Base-by-base conservation (phyloP, 768 basidiomycete genomes). In the Cubamyces lactineus region DNA sequence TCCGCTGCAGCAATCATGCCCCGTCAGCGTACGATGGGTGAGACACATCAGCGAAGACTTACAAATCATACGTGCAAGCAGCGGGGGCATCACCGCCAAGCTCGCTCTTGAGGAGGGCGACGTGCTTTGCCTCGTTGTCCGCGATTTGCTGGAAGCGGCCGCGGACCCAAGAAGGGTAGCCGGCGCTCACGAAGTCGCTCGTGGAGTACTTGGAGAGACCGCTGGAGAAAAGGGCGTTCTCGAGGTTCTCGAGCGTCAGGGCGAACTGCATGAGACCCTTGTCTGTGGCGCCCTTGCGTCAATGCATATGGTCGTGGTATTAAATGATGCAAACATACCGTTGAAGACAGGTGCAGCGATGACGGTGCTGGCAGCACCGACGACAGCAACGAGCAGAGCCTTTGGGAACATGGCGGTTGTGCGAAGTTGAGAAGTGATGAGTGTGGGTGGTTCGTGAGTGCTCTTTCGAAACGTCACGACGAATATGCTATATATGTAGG, bases 11-110 rank as follows among this genome's bases (percentile, higher is more conserved):
- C 15, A 24, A 4, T 17, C 9, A 23, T 15, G n/a, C 13, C 28
- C 16, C n/a, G 47, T 30, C 9, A 42, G 24, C 19, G 40, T 30
- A 24, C 21, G 17, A 26, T 47, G n/a, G 28, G 3, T 19, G 9
- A 1, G 1, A 19, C 23, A 26, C 23, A 3, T 1, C 23, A 19
- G 5, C 5, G 8, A 12, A 8, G 24, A 74, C 82, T 50, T 59
- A 85, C 84, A 89, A 87, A 42, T 70, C 67, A 71, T 90, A 91
- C n/a, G 76, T 72, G 76, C 88, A 91, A 3, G 83, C 74, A 66
- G 79, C 59, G 15, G 82, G 76, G 11, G 82, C 79, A 9, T 76
- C 72, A 24, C 72, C 74, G 1, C 80, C 79, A 39, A 87, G 72
- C 2, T 76, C 77, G 12, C 63, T 68, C 11, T 82, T 72, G 34